Evolutionary conservation across 148 eudicot genomes (phyloP).

Genomic region (Rhododendron henanense): DNA sequence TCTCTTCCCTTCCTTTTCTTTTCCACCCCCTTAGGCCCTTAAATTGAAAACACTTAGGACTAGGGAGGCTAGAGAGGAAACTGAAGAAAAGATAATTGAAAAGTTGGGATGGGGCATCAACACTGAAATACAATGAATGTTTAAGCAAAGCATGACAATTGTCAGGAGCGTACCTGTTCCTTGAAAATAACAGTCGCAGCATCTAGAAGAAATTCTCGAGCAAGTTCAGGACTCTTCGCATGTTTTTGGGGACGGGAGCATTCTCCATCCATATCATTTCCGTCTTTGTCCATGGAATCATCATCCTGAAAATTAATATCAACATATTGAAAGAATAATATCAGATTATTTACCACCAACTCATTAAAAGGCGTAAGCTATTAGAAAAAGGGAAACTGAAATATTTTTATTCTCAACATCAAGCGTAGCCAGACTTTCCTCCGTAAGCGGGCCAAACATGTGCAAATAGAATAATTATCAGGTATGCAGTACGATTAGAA

Average conservation of each 20-base stretch:
- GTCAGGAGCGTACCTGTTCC: slow-evolving; percentile 69
- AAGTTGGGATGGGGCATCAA: background rate
- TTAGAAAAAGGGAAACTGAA: background rate
- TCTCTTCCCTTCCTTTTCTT: background rate
- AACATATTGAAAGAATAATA: background rate
- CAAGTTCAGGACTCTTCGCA: slow-evolving; percentile 99
- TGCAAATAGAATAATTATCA: background rate
- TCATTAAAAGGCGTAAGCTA: background rate
- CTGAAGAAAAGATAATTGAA: too few relatives aligned
- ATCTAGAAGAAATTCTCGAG: slow-evolving; percentile 94
- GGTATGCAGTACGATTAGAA: background rate
- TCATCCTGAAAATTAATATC: slow-evolving; percentile 61
- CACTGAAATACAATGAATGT: background rate
- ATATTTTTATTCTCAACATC: background rate
- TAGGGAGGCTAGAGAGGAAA: background rate
- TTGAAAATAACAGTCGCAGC: slow-evolving; percentile 98
- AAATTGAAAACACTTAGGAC: background rate
- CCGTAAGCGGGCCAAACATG: background rate
- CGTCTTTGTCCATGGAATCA: slow-evolving; percentile 92
- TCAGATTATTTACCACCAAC: background rate
- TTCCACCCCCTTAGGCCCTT: background rate
- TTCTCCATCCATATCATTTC: slow-evolving; percentile 94
- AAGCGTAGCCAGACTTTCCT: background rate
- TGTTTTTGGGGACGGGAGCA: slow-evolving; percentile 98
- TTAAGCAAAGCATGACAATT: slow-evolving; percentile 2